Conservation (phyloP, 2,329 filamentous ascomycete genomes). For the Triangularia verruculosa region DNA sequence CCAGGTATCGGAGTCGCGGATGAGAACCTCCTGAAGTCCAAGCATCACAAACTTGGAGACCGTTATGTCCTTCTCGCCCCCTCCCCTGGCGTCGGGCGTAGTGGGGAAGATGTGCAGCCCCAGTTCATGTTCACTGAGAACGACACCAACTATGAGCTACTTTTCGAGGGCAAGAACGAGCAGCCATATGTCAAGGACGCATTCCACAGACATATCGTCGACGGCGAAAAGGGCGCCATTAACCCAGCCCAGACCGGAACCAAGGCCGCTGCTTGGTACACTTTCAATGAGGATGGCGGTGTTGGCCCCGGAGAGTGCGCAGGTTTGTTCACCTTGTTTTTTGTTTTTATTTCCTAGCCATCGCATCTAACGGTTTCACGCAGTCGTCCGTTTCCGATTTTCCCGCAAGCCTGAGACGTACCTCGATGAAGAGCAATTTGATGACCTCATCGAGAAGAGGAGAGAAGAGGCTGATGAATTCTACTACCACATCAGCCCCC, state of each 20-base stretch:
- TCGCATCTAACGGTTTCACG: constrained; percentile 1
- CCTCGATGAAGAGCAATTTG: constrained; percentile 88
- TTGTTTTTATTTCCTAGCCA: constrained; percentile 18
- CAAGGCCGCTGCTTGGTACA: constrained; percentile 88
- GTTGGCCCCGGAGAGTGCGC: constrained; percentile 89
- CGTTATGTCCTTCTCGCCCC: constrained; percentile 83
- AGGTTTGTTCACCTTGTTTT: constrained; percentile 59
- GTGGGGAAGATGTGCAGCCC: constrained; percentile 79
- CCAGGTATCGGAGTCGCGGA: constrained; percentile 68
- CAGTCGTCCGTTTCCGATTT: constrained; percentile 86
- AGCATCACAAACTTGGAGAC: constrained; percentile 76
- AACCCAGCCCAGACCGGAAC: constrained; percentile 80
- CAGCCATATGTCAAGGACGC: constrained; percentile 90
- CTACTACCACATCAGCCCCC: constrained; percentile 86
- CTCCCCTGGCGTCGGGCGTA: constrained; percentile 77
- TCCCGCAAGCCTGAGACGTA: constrained; percentile 73
- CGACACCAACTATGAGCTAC: constrained; percentile 77
- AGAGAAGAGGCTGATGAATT: constrained; percentile 93
- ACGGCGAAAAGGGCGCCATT: constrained; percentile 73
- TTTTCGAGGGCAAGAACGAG: constrained; percentile 77
- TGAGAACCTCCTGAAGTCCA: constrained; percentile 69
- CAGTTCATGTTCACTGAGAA: constrained; percentile 91
- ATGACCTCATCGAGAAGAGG: constrained; percentile 83
- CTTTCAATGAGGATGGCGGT: constrained; percentile 85
- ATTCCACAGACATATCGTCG: constrained; percentile 84